A percentile compares a stretch with the other conserved stretches of the same genome.
These are phyloP conservation scores for Helicostylum pulchrum DNA, from an alignment of 192 early-diverging fungal genomes.

Conservation along the genomic window DNA sequence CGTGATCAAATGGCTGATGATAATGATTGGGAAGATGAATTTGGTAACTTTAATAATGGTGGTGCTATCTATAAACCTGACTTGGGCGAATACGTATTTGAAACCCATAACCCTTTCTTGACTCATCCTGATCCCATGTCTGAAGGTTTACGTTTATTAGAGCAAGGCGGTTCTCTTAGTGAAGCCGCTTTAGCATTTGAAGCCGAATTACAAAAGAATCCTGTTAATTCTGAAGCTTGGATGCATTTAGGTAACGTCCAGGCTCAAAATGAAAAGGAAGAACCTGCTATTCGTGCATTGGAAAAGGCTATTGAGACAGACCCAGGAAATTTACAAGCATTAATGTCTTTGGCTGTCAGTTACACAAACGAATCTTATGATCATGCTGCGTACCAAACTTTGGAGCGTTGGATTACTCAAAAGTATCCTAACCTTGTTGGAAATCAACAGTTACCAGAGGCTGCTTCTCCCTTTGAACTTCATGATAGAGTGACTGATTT, in stretches of 20 bases:
- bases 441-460: constrained; percentile 18
- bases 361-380: constrained; percentile 96
- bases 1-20: constrained; percentile 16
- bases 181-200: constrained; percentile 93
- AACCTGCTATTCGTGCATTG: constrained; percentile 88
- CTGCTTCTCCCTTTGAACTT: constrained; percentile 47
- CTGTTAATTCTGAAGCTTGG: constrained; percentile 81
- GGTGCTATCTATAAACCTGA: constrained; percentile 53
- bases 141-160: constrained; percentile 53
- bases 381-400: constrained; percentile 84
- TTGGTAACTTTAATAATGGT: constrained; percentile 44
- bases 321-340: constrained; percentile 59
- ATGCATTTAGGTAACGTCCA: constrained; percentile 87
- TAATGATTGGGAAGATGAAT: constrained; percentile 49
- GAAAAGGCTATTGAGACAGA: constrained; percentile 80
- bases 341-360: constrained; percentile 84
- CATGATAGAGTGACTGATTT: constrained; percentile 73
- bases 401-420: constrained; percentile 83
- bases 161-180: constrained; percentile 62
- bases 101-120: constrained; percentile 72
- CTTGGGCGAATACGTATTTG: constrained; percentile 81
- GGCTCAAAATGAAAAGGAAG: constrained; percentile 98
- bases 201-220: constrained; percentile 79
- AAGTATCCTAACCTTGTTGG: constrained; percentile 63
- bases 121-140: constrained; percentile 54